Evolutionary conservation across 2,329 filamentous ascomycete genomes (phyloP), one percentile per base, ranked within the genome.

Genomic region (Diaporthe helianthi): DNA sequence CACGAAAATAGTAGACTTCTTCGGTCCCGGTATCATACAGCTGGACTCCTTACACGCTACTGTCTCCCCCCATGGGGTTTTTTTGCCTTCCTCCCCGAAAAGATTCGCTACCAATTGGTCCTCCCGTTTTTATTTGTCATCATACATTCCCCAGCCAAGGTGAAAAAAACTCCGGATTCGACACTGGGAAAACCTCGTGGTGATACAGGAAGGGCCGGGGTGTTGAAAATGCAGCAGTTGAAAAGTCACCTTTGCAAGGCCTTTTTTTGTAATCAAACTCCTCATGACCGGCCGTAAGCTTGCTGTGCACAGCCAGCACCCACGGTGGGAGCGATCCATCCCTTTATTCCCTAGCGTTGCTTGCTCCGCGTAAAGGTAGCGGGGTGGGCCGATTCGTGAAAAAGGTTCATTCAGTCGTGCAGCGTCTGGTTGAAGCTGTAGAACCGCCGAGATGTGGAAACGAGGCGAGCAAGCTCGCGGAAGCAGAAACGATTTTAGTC

Each of bases 401-500:
- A 79, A 75, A 78, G 79, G 75, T 74, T 63, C 66, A 46, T 82
- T 66, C 47, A 53, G 53, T 69, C 68, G 46, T 69, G 53, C 79
- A 77, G 76, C 78, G 76, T 81, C 75, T 29, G 64, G n/a, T 64
- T 65, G 55, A 61, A 19, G 19, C 15, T 17, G 51, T 31, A 63
- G 13, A 63, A 44, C 58, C 58, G 58, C 58, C 58, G 41, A 71
- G 46, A 72, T 55, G 67, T 65, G 53, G 53, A 65, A 67, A 64
- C 60, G 33, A 63, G 19, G 44, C 55, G 55, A 61, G 33, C 29
- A 61, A 53, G 49, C 49, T 46, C 47, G 36, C 15, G 68, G 68
- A 47, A 49, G 51, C 61, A 63, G 65, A 41, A 67, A 41, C 5
- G 17, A 15, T 7, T 76, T 82, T 83, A 92, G 69, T 90, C 87